Evolutionary conservation across 2,329 filamentous ascomycete species (phyloP).

Genomic region (Diaporthe sp.): DNA sequence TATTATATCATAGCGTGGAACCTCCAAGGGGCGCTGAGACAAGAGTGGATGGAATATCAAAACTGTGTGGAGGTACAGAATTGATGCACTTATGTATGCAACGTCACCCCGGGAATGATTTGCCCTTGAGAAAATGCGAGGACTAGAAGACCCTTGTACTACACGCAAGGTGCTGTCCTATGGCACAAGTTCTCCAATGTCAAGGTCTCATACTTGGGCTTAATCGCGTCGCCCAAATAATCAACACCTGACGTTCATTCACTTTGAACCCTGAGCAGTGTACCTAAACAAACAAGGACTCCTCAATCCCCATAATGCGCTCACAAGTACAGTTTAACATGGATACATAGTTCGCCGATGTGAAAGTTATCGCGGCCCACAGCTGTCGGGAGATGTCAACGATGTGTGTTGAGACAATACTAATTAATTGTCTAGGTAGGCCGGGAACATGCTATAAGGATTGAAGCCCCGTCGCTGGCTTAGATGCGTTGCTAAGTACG

Average conservation of each 20-base stretch:
- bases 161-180: neutral
- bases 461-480: neutral
- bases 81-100: neutral
- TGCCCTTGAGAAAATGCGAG: neutral
- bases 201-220: neutral
- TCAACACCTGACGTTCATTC: neutral
- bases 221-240: neutral
- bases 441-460: too few species aligned
- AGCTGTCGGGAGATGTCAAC: neutral
- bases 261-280: neutral
- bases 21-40: neutral
- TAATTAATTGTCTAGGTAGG: neutral
- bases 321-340: neutral
- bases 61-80: neutral
- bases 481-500: neutral
- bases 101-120: neutral
- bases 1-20: neutral
- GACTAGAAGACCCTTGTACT: neutral
- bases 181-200: neutral
- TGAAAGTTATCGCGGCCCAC: neutral
- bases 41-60: too few species aligned
- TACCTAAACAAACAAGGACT: neutral
- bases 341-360: neutral
- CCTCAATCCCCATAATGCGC: neutral
- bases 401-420: neutral